A percentile compares a stretch with the other conserved stretches of the same genome.
phyloP scores from a whole-genome alignment of 2,329 filamentous ascomycete species.

The Raffaelea deltoideospora region DNA sequence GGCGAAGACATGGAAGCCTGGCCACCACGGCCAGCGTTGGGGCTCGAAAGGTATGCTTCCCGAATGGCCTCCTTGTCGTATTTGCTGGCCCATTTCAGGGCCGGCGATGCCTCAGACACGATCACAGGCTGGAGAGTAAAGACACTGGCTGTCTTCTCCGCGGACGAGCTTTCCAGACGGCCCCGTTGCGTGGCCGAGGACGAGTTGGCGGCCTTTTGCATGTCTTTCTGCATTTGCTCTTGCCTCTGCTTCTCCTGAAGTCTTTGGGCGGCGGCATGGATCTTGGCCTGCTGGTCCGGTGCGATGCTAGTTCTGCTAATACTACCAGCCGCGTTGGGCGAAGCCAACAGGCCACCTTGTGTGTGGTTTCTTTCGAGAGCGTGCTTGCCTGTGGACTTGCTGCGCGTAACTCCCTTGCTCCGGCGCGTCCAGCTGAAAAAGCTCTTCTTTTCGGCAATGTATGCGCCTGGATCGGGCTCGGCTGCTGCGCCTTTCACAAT shows the following conservation, averaged over 20 bases:
- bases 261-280: slow-evolving; percentile 78
- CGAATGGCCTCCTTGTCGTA: slow-evolving; percentile 85
- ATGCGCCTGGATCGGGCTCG: slow-evolving; percentile 69
- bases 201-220: too few species aligned
- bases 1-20: slow-evolving; percentile 5
- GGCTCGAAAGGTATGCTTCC: slow-evolving; percentile 69
- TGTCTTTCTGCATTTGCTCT: slow-evolving; percentile 30
- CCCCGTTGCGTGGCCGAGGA: slow-evolving; percentile 30
- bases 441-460: slow-evolving; percentile 90
- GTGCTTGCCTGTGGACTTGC: slow-evolving; percentile 56
- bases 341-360: slow-evolving; percentile 22
- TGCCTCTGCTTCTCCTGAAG: slow-evolving; percentile 59
- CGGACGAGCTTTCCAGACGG: slow-evolving; percentile 35
- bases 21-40: slow-evolving; percentile 57
- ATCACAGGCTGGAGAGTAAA: slow-evolving; percentile 77
- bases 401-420: slow-evolving; percentile 45
- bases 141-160: slow-evolving; percentile 72
- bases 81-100: slow-evolving; percentile 92
- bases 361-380: slow-evolving; percentile 26
- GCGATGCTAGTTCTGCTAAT: slow-evolving; percentile 71
- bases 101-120: slow-evolving; percentile 73
- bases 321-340: slow-evolving; percentile 21
- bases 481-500: slow-evolving; percentile 86
- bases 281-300: slow-evolving; percentile 81
- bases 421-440: slow-evolving; percentile 78